Base-by-base conservation (phyloP, 2,329 filamentous ascomycete species). In the Cadophora gregata region DNA sequence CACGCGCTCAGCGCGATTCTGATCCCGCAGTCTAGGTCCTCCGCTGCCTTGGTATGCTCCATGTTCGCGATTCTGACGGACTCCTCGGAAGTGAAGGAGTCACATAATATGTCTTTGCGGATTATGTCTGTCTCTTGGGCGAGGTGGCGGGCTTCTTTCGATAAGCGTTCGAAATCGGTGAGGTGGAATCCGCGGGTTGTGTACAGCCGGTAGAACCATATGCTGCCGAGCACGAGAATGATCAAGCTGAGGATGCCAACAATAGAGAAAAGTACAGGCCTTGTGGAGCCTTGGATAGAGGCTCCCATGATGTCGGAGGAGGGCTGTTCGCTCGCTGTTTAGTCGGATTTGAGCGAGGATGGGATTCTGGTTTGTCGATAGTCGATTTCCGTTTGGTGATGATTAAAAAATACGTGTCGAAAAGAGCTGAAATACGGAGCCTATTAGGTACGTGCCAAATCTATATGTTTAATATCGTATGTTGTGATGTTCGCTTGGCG, bases 21-120 rank as follows among this genome's bases (percentile, higher is more conserved):
- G 33, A 72, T 68, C 25, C 63, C 59, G 16, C 27, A 62, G 64
- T 72, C 69, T 51, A 67, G 68, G 14, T 72, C 66, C 8, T 70
- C 66, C 19, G 71, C 69, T 25, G 50, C 48, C 4, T 55, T 59
- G 14, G 70, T 7, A 4, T 66, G 16, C n/a, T 63, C 67, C 51
- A 64, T 36, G 29, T 71, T 69, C 19, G 62, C 33, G 19, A 64
- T 53, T 36, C 67, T 67, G 47, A 63, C 60, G 3, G 60, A 47
- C 12, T 50, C 31, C 12, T 64, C 65, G 7, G 67, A 64, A 16
- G n/a, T n/a, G n/a, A 59, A 65, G 5, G 62, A 29, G 29, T 70
- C 69, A 9, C 59, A 21, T 16, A 65, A 65, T 7, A 71, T 61
- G 45, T 64, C 64, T 16, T 63, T 51, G 16, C 53, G 63, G 36